Evolutionary conservation across 2,329 filamentous ascomycete species (phyloP).

Genomic region (Exophiala oligosperma): DNA sequence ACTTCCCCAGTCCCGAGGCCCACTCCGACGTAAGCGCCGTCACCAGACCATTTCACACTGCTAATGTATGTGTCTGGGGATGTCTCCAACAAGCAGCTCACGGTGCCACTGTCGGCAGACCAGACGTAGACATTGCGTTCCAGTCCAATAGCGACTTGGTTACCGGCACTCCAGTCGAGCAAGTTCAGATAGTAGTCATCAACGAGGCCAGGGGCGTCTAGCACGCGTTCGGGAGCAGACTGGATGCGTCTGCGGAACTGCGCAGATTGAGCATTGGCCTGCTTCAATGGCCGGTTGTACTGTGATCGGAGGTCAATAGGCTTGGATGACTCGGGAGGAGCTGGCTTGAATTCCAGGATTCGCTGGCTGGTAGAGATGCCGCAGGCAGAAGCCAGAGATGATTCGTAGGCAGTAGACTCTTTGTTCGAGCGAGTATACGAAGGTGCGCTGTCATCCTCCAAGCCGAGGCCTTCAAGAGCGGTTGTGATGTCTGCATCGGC

Average conservation of each 20-base stretch:
- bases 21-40: conserved; percentile 93
- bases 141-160: conserved; percentile 96
- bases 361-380: conserved; percentile 91
- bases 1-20: conserved; percentile 94
- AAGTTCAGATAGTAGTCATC: conserved; percentile 99
- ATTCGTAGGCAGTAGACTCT: conserved; percentile 86
- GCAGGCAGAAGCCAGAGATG: conserved; percentile 85
- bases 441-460: conserved; percentile 68
- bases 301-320: conserved; percentile 96
- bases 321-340: conserved; percentile 96
- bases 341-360: conserved; percentile 97
- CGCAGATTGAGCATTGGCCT: conserved; percentile 69
- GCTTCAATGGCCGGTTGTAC: conserved; percentile 94
- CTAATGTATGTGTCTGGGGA: conserved; percentile 90
- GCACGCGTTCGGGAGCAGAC: conserved; percentile 90
- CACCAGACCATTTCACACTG: conserved; percentile 98
- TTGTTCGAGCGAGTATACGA: conserved; percentile 77
- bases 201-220: conserved; percentile 92
- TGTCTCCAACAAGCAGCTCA: conserved; percentile 86
- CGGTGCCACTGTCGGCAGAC: conserved; percentile 91
- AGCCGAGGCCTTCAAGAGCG: conserved; percentile 75
- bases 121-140: conserved; percentile 98
- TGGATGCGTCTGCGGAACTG: conserved; percentile 90
- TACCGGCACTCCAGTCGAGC: conserved; percentile 95
- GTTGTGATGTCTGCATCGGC: conserved; percentile 73